Percentiles rank a stretch among this genome's conserved stretches.
Evolutionary conservation across 2,329 filamentous ascomycete genomes (phyloP).

Genomic region (Colletotrichum sojae): DNA sequence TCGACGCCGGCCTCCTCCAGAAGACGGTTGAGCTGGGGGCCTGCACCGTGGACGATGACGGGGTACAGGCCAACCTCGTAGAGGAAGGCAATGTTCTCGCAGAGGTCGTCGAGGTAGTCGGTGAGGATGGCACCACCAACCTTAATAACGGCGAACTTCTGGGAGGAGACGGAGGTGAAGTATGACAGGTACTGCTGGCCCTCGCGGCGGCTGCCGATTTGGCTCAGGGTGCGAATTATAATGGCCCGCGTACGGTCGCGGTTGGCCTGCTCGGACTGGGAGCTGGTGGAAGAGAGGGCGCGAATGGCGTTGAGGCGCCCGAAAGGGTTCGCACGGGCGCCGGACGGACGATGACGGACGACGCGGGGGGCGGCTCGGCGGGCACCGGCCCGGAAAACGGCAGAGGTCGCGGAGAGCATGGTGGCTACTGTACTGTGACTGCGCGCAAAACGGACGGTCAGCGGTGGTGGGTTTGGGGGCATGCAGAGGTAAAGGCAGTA

Average conservation of each 20-base stretch:
- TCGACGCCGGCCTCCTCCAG: conserved; percentile 92
- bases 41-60: conserved; percentile 94
- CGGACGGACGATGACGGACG: conserved; percentile 40
- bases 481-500: too few relatives aligned
- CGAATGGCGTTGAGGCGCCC: conserved; percentile 44
- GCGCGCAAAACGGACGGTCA: background rate
- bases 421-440: conserved; percentile 32
- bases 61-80: conserved; percentile 96
- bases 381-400: conserved; percentile 59
- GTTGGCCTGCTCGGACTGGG: conserved; percentile 50
- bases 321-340: conserved; percentile 45
- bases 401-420: conserved; percentile 61
- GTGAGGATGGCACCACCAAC: conserved; percentile 96
- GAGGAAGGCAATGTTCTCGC: conserved; percentile 89
- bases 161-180: conserved; percentile 95
- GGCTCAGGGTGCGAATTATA: conserved; percentile 91
- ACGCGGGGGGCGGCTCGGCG: conserved; percentile 56
- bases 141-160: conserved; percentile 99
- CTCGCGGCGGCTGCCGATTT: conserved; percentile 95
- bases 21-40: conserved; percentile 93
- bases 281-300: conserved; percentile 50
- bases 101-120: conserved; percentile 92
- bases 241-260: conserved; percentile 80
- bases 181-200: conserved; percentile 98
- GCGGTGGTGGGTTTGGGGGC: background rate